Percentiles rank a stretch among this genome's conserved stretches.
Conservation (phyloP, 2,329 filamentous ascomycete genomes). For the Fusarium beomiforme region DNA sequence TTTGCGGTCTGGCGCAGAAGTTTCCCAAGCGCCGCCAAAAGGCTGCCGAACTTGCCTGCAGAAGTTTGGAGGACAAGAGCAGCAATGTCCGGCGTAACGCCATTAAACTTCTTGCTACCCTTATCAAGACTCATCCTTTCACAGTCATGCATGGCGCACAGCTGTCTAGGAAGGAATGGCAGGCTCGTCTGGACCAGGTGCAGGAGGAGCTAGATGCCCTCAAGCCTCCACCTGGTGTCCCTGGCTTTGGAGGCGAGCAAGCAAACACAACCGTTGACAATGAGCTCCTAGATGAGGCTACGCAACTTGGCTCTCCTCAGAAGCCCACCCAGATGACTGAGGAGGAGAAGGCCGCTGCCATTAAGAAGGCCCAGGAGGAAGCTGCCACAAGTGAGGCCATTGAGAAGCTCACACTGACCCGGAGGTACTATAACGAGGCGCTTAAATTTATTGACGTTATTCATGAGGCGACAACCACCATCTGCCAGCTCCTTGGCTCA, state of each 20-base stretch:
- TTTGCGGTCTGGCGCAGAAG: constrained; percentile 95
- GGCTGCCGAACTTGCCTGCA: constrained; percentile 85
- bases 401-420: constrained; percentile 85
- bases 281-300: constrained; percentile 86
- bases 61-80: constrained; percentile 96
- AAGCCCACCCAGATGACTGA: constrained; percentile 78
- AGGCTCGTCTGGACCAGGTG: constrained; percentile 80
- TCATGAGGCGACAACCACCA: constrained; percentile 80
- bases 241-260: constrained; percentile 66
- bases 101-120: constrained; percentile 86
- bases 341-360: constrained; percentile 76
- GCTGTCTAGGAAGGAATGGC: constrained; percentile 87
- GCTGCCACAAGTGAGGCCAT: constrained; percentile 90
- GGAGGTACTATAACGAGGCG: constrained; percentile 92
- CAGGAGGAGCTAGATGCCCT: constrained; percentile 84
- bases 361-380: constrained; percentile 85
- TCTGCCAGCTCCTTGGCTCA: constrained; percentile 89
- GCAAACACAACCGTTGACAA: constrained; percentile 78
- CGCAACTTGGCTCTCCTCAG: constrained; percentile 76
- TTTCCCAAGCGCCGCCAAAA: constrained; percentile 91
- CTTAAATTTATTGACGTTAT: constrained; percentile 93
- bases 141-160: constrained; percentile 90
- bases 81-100: constrained; percentile 96
- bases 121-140: constrained; percentile 96
- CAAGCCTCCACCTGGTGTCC: constrained; percentile 81